These are phyloP conservation scores for Globisporangium cystogenes DNA, from an alignment of 352 stramenopile genomes.

Conservation along the genomic window DNA sequence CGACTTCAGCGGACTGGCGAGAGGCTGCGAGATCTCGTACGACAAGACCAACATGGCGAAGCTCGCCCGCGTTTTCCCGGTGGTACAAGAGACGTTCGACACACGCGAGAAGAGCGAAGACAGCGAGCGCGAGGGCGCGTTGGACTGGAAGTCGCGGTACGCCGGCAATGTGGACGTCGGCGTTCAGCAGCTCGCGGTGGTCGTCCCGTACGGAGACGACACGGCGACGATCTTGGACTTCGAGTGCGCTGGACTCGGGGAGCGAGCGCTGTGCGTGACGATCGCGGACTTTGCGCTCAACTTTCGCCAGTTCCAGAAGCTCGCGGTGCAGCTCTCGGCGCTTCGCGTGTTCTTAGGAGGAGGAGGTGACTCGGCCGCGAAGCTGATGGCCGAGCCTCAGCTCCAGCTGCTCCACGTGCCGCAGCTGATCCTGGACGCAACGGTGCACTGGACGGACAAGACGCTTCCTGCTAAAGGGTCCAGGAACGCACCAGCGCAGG, in stretches of 20 bases:
- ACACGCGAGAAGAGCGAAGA: constrained; percentile 18
- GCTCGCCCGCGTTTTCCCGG: constrained; percentile 10
- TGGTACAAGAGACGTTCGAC: constrained; percentile 35
- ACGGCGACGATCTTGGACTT: constrained; percentile 5
- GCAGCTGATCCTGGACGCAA: constrained; percentile 18
- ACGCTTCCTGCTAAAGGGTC: not conserved
- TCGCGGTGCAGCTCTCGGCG: constrained; percentile 28
- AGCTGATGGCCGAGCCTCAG: not conserved
- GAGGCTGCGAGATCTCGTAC: constrained; percentile 11
- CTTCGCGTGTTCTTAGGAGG: constrained; percentile 14
- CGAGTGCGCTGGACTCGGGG: constrained; percentile 11
- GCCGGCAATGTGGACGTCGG: constrained; percentile 43
- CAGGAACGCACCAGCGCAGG: not conserved
- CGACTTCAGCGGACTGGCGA: constrained; percentile 23
- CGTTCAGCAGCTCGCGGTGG: constrained; percentile 26
- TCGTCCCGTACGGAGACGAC: constrained; percentile 28
- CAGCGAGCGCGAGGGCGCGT: not conserved
- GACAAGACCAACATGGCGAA: constrained; percentile 5
- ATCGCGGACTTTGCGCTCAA: constrained; percentile 38
- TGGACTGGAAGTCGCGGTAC: constrained; percentile 38
- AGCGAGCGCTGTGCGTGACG: constrained; percentile 22
- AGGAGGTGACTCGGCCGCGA: not conserved
- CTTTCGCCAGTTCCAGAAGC: constrained; percentile 46
- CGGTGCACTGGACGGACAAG: constrained; percentile 20
- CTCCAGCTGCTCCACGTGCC: constrained; percentile 21